Conservation (phyloP, 768 basidiomycete genomes). For the Tulasnella sp. region DNA sequence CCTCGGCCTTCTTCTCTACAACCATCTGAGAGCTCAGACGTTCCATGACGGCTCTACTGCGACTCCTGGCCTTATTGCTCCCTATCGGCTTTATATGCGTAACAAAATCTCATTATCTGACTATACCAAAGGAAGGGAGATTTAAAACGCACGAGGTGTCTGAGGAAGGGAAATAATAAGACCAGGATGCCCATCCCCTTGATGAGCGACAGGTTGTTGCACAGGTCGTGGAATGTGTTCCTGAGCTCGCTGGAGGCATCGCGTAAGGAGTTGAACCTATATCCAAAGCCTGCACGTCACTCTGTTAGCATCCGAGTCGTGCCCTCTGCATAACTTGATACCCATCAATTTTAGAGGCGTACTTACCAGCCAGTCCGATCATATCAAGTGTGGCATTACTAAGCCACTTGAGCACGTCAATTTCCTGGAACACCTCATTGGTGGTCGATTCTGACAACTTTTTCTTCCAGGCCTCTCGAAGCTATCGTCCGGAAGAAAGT, state of each 20-base stretch:
- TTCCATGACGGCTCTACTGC: too few species aligned
- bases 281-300: conserved; percentile 26
- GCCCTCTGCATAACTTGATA: too few species aligned
- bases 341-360: too few species aligned
- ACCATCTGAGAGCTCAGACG: too few species aligned
- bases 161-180: neutral
- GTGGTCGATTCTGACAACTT: neutral
- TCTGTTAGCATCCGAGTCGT: too few species aligned
- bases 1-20: too few species aligned
- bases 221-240: neutral
- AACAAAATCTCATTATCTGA: too few species aligned
- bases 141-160: neutral
- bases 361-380: conserved; percentile 22
- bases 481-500: too few species aligned
- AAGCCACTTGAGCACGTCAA: conserved; percentile 5
- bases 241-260: conserved; percentile 5
- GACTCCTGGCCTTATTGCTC: too few species aligned
- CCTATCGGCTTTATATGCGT: too few species aligned
- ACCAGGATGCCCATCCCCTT: neutral
- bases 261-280: conserved; percentile 28
- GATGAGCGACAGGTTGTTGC: neutral
- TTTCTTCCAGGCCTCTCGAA: too few species aligned
- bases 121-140: too few species aligned
- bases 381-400: conserved; percentile 20
- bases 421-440: neutral